Conservation (phyloP, 768 basidiomycete species). For the Gymnopilus junonius region DNA sequence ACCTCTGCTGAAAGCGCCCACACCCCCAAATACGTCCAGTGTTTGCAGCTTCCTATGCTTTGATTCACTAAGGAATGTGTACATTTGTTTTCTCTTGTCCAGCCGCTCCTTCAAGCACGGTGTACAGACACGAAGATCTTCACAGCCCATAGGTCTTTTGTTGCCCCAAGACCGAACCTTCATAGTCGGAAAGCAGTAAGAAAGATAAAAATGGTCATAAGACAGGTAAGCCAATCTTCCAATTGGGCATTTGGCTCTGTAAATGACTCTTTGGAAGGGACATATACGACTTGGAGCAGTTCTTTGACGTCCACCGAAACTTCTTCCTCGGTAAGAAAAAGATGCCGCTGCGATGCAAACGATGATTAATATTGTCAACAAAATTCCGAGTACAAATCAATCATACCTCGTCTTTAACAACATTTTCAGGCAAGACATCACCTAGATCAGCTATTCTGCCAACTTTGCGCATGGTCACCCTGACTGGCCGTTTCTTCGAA, state of each 20-base stretch:
- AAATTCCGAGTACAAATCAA: too few relatives aligned
- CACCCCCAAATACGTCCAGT: conserved; percentile 55
- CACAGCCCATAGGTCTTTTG: conserved; percentile 31
- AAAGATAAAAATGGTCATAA: conserved; percentile 60
- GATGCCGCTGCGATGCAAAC: conserved; percentile 49
- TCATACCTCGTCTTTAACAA: conserved; percentile 62
- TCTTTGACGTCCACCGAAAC: conserved; percentile 34
- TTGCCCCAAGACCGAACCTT: conserved; percentile 42
- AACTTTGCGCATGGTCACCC: conserved; percentile 45
- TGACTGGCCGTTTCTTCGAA: conserved; percentile 21
- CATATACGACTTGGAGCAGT: conserved; percentile 54
- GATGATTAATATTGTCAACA: conserved; percentile 2
- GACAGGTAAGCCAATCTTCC: conserved; percentile 55
- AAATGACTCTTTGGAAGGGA: conserved; percentile 42
- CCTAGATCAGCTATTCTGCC: conserved; percentile 51
- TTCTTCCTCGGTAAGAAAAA: conserved; percentile 60
- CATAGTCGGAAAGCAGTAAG: conserved; percentile 53
- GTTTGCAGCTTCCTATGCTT: conserved; percentile 31
- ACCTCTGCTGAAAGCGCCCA: conserved; percentile 67
- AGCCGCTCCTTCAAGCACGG: conserved; percentile 44
- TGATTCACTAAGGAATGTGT: conserved; percentile 37
- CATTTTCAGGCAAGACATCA: conserved; percentile 38
- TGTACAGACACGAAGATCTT: conserved; percentile 49
- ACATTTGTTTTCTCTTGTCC: conserved; percentile 28
- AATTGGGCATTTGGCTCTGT: conserved; percentile 28